Conservation (phyloP, 306 rosid genomes). For the Trifolium fragiferum region DNA sequence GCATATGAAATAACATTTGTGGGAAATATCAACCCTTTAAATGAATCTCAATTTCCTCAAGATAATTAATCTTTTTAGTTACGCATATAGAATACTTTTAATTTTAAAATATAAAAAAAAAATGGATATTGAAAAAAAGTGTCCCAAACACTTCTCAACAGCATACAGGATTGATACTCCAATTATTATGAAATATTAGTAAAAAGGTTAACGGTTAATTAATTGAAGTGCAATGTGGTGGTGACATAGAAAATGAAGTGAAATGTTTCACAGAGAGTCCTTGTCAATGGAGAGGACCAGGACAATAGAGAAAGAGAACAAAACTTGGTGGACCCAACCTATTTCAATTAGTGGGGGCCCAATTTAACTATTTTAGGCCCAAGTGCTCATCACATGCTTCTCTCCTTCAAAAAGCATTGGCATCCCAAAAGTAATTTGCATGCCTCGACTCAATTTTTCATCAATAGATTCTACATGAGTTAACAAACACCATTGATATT, state of each 20-base stretch:
- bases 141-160: too few relatives aligned
- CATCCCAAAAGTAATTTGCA: not conserved
- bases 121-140: too few relatives aligned
- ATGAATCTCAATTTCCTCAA: too few relatives aligned
- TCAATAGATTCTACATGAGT: not conserved
- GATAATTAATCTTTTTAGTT: too few relatives aligned
- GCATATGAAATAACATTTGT: too few relatives aligned
- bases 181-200: too few relatives aligned
- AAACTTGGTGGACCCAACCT: constrained; percentile 33
- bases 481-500: too few relatives aligned
- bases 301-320: not conserved
- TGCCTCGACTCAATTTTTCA: not conserved
- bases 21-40: too few relatives aligned
- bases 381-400: constrained; percentile 34
- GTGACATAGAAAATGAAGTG: not conserved
- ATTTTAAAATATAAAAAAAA: too few relatives aligned
- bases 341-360: constrained; percentile 34
- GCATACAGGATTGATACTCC: too few relatives aligned
- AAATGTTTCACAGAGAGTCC: not conserved
- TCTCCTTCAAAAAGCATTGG: constrained; percentile 8
- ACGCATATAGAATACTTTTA: too few relatives aligned
- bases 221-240: constrained; percentile 6
- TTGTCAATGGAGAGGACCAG: not conserved
- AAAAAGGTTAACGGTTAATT: not conserved
- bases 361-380: constrained; percentile 31